Evolutionary conservation across 1,139 yeast genomes (phyloP).

Genomic region (Taphrina deformans): DNA sequence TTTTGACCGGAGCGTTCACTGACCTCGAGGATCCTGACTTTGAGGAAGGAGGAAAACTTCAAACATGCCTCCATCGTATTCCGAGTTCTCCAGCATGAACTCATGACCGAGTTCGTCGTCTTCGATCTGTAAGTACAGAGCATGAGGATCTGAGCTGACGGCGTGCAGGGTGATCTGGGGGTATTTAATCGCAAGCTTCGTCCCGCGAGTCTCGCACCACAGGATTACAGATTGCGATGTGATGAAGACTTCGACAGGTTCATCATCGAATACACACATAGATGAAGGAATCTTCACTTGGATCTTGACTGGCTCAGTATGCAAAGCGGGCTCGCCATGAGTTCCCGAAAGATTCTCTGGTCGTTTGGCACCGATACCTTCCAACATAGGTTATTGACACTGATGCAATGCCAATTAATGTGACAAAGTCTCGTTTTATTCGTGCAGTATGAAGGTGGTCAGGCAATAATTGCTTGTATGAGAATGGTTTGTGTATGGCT

Average conservation of each 20-base stretch:
- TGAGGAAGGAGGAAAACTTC: not conserved
- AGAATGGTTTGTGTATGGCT: too few relatives aligned
- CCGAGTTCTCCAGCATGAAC: not conserved
- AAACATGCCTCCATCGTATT: not conserved
- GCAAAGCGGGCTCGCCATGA: slow-evolving; percentile 2
- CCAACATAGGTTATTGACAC: too few relatives aligned
- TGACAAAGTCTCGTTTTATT: not conserved
- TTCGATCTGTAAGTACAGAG: slow-evolving; percentile 12
- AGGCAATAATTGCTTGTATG: too few relatives aligned
- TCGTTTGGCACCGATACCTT: not conserved
- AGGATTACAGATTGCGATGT: slow-evolving; percentile 8
- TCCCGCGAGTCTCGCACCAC: not conserved
- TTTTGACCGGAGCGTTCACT: too few relatives aligned
- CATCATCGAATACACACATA: not conserved
- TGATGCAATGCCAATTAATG: too few relatives aligned
- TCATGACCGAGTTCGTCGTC: not conserved
- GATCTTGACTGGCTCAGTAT: not conserved
- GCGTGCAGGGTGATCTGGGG: slow-evolving; percentile 17
- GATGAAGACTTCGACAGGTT: not conserved
- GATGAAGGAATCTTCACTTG: not conserved
- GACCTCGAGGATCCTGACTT: not conserved
- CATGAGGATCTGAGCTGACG: not conserved
- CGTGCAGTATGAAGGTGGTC: too few relatives aligned
- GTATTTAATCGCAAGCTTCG: not conserved
- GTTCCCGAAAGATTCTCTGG: slow-evolving; percentile 4